These are phyloP conservation scores for Akanthomyces lecanii DNA, from an alignment of 2,329 filamentous ascomycete species.

Conservation along the genomic window DNA sequence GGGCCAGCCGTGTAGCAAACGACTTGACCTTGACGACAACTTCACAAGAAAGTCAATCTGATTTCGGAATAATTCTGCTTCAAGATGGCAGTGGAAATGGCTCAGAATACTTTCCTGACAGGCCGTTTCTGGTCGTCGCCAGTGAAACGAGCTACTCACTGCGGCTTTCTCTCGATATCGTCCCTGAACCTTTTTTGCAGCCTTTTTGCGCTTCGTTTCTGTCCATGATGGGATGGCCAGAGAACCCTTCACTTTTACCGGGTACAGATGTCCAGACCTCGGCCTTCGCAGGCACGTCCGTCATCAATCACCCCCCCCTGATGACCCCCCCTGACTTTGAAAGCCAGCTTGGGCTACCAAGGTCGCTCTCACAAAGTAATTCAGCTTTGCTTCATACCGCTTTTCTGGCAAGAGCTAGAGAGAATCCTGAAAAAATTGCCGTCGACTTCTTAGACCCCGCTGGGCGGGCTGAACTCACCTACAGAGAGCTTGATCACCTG, in stretches of 20 bases:
- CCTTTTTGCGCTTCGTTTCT: neutral
- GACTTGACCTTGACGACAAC: slow-evolving; percentile 2
- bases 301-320: neutral
- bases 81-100: neutral
- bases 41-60: neutral
- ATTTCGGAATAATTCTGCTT: slow-evolving; percentile 1
- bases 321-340: slow-evolving; percentile 1
- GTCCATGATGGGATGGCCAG: neutral
- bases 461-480: neutral
- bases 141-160: neutral
- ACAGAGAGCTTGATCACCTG: neutral
- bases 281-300: neutral
- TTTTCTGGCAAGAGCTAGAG: neutral
- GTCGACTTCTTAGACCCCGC: slow-evolving; percentile 2
- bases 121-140: neutral
- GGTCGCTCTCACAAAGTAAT: neutral
- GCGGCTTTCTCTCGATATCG: neutral
- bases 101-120: neutral
- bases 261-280: neutral
- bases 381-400: neutral
- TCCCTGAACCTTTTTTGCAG: slow-evolving; percentile 1
- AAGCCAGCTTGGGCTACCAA: neutral
- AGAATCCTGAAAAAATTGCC: slow-evolving; percentile 3
- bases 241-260: neutral
- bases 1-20: neutral